phyloP scores from a whole-genome alignment of 1,284 basidiomycete species.

The Ustilago hordei region DNA sequence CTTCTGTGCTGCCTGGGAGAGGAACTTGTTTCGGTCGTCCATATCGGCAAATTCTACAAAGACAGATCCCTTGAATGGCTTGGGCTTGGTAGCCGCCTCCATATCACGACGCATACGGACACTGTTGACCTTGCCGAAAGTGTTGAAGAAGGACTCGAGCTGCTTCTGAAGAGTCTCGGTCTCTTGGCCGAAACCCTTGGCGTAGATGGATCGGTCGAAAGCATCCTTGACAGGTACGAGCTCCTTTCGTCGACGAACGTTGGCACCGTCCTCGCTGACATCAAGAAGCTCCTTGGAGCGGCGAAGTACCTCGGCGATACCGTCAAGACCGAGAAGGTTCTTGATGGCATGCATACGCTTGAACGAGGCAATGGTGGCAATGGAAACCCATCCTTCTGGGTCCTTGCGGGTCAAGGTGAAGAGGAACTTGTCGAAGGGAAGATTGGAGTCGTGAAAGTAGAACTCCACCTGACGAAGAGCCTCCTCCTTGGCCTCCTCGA shows the following conservation, averaged over 20 bases:
- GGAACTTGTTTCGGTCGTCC: slow-evolving; percentile 79
- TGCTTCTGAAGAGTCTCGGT: slow-evolving; percentile 78
- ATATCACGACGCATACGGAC: slow-evolving; percentile 84
- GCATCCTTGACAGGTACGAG: slow-evolving; percentile 62
- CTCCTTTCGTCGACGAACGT: slow-evolving; percentile 79
- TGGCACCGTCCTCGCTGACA: slow-evolving; percentile 79
- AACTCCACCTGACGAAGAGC: slow-evolving; percentile 77
- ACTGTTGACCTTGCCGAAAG: slow-evolving; percentile 84
- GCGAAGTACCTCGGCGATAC: slow-evolving; percentile 59
- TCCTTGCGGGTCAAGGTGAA: slow-evolving; percentile 71
- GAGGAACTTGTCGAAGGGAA: slow-evolving; percentile 98
- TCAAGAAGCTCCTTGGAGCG: slow-evolving; percentile 74
- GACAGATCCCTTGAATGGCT: slow-evolving; percentile 92
- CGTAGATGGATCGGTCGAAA: slow-evolving; percentile 70
- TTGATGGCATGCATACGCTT: slow-evolving; percentile 85
- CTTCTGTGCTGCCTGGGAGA: slow-evolving; percentile 76
- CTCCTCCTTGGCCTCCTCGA: slow-evolving; percentile 58
- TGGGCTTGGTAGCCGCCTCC: slow-evolving; percentile 71
- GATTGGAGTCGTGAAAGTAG: slow-evolving; percentile 88
- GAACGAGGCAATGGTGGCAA: slow-evolving; percentile 90
- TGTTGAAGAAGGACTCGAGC: slow-evolving; percentile 84
- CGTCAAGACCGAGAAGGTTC: slow-evolving; percentile 53
- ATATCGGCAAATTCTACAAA: slow-evolving; percentile 89
- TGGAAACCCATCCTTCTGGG: slow-evolving; percentile 84
- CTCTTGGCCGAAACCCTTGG: slow-evolving; percentile 88